These are phyloP conservation scores for Stereocaulon alpinum DNA, from an alignment of 495 filamentous ascomycete genomes.

Conservation along the genomic window DNA sequence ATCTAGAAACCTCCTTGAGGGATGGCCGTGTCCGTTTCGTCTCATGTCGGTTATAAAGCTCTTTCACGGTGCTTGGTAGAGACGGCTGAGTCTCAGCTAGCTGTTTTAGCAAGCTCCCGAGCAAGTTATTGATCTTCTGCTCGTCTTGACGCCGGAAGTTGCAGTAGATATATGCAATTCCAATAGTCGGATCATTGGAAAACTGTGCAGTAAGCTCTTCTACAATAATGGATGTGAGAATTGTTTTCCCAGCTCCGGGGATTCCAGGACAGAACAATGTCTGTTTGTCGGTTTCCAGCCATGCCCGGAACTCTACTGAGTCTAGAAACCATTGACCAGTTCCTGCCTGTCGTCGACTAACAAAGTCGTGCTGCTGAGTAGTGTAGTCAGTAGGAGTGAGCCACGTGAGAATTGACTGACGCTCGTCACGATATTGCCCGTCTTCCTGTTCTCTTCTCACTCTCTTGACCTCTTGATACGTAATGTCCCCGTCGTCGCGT, in stretches of 20 bases:
- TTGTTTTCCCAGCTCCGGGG: conserved; percentile 11
- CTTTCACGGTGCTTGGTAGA: conserved; percentile 22
- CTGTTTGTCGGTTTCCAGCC: not conserved
- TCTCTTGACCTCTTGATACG: no score
- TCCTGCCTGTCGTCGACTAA: not conserved
- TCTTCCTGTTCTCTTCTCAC: no score
- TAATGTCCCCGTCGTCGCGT: no score
- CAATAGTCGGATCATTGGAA: conserved; percentile 12
- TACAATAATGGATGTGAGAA: conserved; percentile 22
- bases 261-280: conserved; percentile 7
- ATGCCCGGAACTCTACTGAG: not conserved
- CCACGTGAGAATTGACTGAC: not conserved
- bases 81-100: conserved; percentile 22
- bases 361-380: not conserved
- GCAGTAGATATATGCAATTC: conserved; percentile 35
- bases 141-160: conserved; percentile 28
- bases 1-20: not conserved
- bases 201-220: conserved; percentile 21
- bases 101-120: conserved; percentile 33
- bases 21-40: conserved; percentile 13
- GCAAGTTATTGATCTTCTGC: conserved; percentile 26
- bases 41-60: conserved; percentile 21
- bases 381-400: conserved; percentile 5
- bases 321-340: conserved; percentile 11
- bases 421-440: no score